Evolutionary conservation across 1,284 basidiomycete genomes (phyloP).

Genomic region (Rhodotorula sp.): DNA sequence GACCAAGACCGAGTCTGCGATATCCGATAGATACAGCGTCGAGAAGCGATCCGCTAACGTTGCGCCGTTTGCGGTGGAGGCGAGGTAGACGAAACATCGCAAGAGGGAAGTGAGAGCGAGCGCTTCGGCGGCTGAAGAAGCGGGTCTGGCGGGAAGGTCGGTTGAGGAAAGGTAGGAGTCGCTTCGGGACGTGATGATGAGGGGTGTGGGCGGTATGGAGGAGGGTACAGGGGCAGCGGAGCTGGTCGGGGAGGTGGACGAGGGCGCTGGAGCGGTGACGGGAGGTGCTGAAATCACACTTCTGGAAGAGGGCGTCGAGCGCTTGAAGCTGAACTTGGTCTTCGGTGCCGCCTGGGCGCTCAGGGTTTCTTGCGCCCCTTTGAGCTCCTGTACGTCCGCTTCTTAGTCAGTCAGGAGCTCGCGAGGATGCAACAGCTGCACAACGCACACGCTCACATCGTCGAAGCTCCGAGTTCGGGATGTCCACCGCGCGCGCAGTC

Average conservation of each 20-base stretch:
- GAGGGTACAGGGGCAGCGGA: not conserved
- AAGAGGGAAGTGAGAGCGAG: conserved; percentile 17
- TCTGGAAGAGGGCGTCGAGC: not conserved
- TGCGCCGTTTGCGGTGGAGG: not conserved
- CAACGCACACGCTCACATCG: conserved; percentile 25
- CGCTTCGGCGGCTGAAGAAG: not conserved
- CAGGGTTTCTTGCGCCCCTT: not conserved
- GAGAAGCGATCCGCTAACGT: not conserved
- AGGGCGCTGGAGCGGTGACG: not conserved
- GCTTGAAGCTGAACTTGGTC: conserved; percentile 33
- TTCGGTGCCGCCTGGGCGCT: conserved; percentile 7
- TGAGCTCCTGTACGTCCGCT: conserved; percentile 15
- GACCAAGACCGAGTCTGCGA: conserved; percentile 16
- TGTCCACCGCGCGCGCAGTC: conserved; percentile 8
- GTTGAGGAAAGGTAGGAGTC: conserved; percentile 8
- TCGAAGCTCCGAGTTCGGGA: conserved; percentile 23
- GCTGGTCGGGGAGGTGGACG: not conserved
- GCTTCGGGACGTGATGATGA: not conserved
- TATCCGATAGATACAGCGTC: conserved; percentile 16
- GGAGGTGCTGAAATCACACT: not conserved
- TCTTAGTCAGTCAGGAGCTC: not conserved
- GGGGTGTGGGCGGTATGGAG: conserved; percentile 1
- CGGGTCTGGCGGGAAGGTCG: conserved; percentile 7
- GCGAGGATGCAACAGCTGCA: not conserved
- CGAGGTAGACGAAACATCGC: conserved; percentile 22